These are phyloP conservation scores for Colletotrichum lindemuthianum DNA, from an alignment of 2,329 filamentous ascomycete genomes.

Conservation along the genomic window DNA sequence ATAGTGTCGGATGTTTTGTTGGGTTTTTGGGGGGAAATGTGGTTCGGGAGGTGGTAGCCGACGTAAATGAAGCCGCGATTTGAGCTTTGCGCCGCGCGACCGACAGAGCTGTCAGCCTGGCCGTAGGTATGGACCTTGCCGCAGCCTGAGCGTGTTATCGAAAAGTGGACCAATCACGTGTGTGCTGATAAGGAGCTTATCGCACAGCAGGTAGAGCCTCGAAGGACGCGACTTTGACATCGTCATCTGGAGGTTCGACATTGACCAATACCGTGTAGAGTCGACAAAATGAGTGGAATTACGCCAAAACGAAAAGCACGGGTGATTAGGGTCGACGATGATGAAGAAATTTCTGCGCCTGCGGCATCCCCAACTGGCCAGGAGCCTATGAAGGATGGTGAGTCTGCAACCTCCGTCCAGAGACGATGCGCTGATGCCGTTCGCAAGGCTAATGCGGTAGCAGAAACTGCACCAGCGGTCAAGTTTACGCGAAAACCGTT, in stretches of 20 bases:
- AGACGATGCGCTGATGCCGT: slow-evolving; percentile 41
- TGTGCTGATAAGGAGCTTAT: slow-evolving; percentile 53
- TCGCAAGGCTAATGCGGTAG: slow-evolving; percentile 34
- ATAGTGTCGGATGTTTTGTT: slow-evolving; percentile 66
- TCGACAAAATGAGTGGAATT: slow-evolving; percentile 65
- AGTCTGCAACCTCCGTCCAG: slow-evolving; percentile 40
- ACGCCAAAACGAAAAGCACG: slow-evolving; percentile 74
- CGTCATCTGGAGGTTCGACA: neutral
- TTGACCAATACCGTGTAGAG: slow-evolving; percentile 59
- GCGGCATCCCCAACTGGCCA: slow-evolving; percentile 38
- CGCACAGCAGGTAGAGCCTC: neutral
- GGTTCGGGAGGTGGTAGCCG: slow-evolving; percentile 11
- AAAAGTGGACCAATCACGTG: slow-evolving; percentile 52
- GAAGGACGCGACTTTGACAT: slow-evolving; percentile 1
- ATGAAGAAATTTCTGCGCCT: slow-evolving; percentile 60
- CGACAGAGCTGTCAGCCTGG: slow-evolving; percentile 28
- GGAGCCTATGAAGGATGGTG: slow-evolving; percentile 49
- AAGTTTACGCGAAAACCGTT: slow-evolving; percentile 58
- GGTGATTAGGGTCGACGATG: slow-evolving; percentile 77
- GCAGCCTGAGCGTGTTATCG: slow-evolving; percentile 13
- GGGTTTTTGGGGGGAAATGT: neutral
- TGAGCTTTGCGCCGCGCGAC: slow-evolving; percentile 30
- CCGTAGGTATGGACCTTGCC: slow-evolving; percentile 13
- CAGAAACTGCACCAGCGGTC: slow-evolving; percentile 23
- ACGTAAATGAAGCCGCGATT: slow-evolving; percentile 17